Evolutionary conservation across 768 basidiomycete genomes (phyloP).

Genomic region (Galerina sulciceps): DNA sequence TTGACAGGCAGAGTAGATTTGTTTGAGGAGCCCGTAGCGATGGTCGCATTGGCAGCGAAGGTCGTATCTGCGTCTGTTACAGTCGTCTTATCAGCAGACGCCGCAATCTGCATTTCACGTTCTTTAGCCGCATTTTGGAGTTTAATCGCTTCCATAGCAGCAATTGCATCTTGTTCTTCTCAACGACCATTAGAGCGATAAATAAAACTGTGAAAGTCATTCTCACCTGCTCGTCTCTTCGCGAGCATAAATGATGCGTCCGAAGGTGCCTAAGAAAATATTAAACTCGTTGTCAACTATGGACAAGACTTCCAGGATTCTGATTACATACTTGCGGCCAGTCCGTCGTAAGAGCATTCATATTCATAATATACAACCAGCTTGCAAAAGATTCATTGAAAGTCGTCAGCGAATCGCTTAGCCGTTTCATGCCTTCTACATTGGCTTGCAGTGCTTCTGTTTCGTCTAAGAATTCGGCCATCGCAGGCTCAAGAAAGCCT

Average conservation of each 20-base stretch:
- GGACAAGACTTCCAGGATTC: background rate
- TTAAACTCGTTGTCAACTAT: background rate
- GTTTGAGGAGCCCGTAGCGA: conserved; percentile 32
- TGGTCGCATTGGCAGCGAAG: conserved; percentile 43
- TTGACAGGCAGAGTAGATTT: conserved; percentile 44
- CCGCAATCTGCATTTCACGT: conserved; percentile 36
- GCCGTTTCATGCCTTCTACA: conserved; percentile 67
- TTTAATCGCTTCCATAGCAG: conserved; percentile 57
- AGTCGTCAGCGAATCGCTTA: conserved; percentile 76
- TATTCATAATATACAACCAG: conserved; percentile 89
- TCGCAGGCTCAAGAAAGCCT: conserved; percentile 82
- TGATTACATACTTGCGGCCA: conserved; percentile 74
- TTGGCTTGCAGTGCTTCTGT: conserved; percentile 80
- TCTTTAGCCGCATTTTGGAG: conserved; percentile 36
- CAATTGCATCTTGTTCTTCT: conserved; percentile 63
- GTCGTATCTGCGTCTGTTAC: conserved; percentile 46
- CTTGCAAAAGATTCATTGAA: conserved; percentile 96
- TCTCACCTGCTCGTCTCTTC: conserved; percentile 60
- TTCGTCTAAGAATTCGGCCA: conserved; percentile 89
- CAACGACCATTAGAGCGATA: background rate
- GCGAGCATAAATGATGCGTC: conserved; percentile 64
- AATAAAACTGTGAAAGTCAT: background rate
- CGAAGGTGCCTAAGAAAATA: conserved; percentile 53
- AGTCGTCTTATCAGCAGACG: conserved; percentile 41
- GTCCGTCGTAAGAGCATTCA: conserved; percentile 94